phyloP scores from a whole-genome alignment of 257 asterid species.

The Gentiana dahurica region DNA sequence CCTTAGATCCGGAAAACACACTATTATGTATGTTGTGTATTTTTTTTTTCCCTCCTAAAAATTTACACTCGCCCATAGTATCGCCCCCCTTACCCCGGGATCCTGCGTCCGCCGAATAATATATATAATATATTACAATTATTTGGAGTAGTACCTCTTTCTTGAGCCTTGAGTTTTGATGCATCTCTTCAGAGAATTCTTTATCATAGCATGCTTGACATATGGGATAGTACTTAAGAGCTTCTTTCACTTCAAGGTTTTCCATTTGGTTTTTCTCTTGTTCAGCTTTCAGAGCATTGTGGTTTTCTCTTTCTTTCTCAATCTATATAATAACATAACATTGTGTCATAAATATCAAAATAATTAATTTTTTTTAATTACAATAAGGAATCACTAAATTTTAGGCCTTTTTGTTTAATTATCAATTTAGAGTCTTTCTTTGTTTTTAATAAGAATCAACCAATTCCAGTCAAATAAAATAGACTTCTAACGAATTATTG shows the following conservation, averaged over 20 bases:
- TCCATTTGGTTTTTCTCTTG: slow-evolving; percentile 15
- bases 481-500: not conserved
- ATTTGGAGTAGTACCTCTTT: no score
- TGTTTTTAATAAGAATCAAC: not conserved
- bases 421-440: no score
- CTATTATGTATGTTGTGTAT: no score
- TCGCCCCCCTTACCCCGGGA: no score
- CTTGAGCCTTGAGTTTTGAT: no score
- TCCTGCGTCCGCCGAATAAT: no score
- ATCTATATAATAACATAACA: not conserved
- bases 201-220: slow-evolving; percentile 3
- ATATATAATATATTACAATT: no score
- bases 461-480: not conserved
- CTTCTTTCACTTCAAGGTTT: slow-evolving; percentile 7
- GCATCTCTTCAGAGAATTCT: no score
- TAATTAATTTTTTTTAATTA: not conserved
- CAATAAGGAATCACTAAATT: not conserved
- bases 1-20: no score
- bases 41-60: no score
- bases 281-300: slow-evolving; percentile 9
- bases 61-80: no score
- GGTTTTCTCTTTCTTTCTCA: slow-evolving; percentile 10
- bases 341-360: not conserved
- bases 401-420: no score
- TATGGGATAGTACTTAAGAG: slow-evolving; percentile 1